Percentiles rank a stretch among this genome's conserved stretches.
phyloP scores from a whole-genome alignment of 1,139 yeast genomes.

The Insectozyma bohioensis region DNA sequence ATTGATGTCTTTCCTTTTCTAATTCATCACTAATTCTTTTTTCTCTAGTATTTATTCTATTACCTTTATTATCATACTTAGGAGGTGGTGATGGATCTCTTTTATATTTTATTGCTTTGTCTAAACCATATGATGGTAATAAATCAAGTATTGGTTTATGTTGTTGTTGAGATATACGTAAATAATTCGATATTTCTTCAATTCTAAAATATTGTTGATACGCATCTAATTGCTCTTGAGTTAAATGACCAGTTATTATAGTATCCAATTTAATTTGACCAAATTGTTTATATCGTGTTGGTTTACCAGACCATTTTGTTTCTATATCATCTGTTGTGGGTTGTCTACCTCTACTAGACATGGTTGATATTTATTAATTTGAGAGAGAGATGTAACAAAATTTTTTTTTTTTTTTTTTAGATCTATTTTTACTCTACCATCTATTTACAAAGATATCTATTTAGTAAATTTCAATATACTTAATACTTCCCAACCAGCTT shows the following conservation, averaged over 20 bases:
- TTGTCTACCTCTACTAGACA: slow-evolving; percentile 11
- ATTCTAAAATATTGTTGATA: slow-evolving; percentile 74
- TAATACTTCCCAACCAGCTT: slow-evolving; percentile 97
- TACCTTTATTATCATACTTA: slow-evolving; percentile 77
- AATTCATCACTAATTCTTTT: slow-evolving; percentile 57
- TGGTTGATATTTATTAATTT: not conserved
- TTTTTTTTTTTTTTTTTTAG: slow-evolving; percentile 3
- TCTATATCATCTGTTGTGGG: slow-evolving; percentile 6
- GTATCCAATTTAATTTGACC: slow-evolving; percentile 38
- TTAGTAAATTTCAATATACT: slow-evolving; percentile 58
- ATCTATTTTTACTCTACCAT: no score
- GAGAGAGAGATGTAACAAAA: slow-evolving; percentile 1
- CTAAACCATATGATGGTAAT: slow-evolving; percentile 35
- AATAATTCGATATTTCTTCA: slow-evolving; percentile 62
- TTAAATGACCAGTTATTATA: slow-evolving; percentile 53
- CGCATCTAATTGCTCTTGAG: slow-evolving; percentile 85
- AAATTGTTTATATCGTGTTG: slow-evolving; percentile 31
- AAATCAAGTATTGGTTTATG: slow-evolving; percentile 41
- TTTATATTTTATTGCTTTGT: slow-evolving; percentile 26
- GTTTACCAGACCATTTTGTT: slow-evolving; percentile 47
- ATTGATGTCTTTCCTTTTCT: slow-evolving; percentile 75
- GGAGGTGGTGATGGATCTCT: slow-evolving; percentile 95
- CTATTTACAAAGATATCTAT: slow-evolving; percentile 3
- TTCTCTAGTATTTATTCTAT: slow-evolving; percentile 82
- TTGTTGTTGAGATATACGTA: slow-evolving; percentile 52